phyloP scores from a whole-genome alignment of 805 yeast genomes.

The Candida yuanshanica region DNA sequence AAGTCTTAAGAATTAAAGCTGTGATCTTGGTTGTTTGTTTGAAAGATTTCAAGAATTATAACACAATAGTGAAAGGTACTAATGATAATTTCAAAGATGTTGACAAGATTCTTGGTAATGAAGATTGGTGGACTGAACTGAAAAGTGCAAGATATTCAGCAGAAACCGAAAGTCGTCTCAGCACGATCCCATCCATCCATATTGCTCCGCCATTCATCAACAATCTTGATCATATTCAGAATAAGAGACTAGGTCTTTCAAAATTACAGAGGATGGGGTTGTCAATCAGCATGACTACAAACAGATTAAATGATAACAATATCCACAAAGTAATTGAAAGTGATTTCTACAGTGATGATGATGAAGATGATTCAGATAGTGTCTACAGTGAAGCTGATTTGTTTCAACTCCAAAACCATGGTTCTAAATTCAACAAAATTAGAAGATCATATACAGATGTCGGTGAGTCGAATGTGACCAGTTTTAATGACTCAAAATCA shows the following conservation, averaged over 20 bases:
- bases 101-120: slow-evolving; percentile 45
- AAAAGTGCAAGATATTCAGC: slow-evolving; percentile 44
- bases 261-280: slow-evolving; percentile 73
- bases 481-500: not conserved
- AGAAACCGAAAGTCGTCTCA: slow-evolving; percentile 9
- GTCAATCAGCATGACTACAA: slow-evolving; percentile 71
- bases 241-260: slow-evolving; percentile 40
- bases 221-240: slow-evolving; percentile 20
- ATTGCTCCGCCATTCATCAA: slow-evolving; percentile 25
- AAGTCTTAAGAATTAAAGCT: slow-evolving; percentile 80
- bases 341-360: slow-evolving; percentile 23
- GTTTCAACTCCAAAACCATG: slow-evolving; percentile 1
- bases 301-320: slow-evolving; percentile 35
- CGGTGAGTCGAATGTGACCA: not conserved
- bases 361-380: slow-evolving; percentile 22
- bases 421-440: not conserved
- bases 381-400: slow-evolving; percentile 15
- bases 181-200: slow-evolving; percentile 28
- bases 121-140: slow-evolving; percentile 83
- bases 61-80: slow-evolving; percentile 71
- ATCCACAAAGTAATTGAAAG: slow-evolving; percentile 18
- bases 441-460: not conserved
- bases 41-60: slow-evolving; percentile 53
- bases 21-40: slow-evolving; percentile 70
- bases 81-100: slow-evolving; percentile 40